Percentiles rank a stretch among this genome's conserved stretches.
Conservation (phyloP, 352 stramenopile genomes). For the Phytophthora kernoviae region DNA sequence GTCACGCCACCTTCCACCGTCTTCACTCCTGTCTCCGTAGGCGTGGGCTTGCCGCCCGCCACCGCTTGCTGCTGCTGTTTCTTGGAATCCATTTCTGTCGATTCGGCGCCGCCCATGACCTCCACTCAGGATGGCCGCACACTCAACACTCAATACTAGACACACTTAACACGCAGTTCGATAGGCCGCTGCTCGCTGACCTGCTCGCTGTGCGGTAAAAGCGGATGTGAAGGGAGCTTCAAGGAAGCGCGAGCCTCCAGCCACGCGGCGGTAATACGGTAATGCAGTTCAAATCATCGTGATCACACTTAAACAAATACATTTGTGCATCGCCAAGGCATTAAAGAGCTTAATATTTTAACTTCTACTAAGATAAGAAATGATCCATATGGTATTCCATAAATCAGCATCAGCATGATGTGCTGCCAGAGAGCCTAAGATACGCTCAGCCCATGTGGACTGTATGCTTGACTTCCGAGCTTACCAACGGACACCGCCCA, state of each 20-base stretch:
- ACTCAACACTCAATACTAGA: constrained; percentile 21
- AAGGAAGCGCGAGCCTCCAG: constrained; percentile 1
- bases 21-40: constrained; percentile 14
- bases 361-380: too few species aligned
- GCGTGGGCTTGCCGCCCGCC: constrained; percentile 12
- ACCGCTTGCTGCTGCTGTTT: constrained; percentile 12
- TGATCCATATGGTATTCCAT: too few species aligned
- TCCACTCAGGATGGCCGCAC: not conserved
- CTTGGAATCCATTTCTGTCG: constrained; percentile 26
- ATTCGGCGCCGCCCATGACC: constrained; percentile 34
- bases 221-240: constrained; percentile 19
- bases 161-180: constrained; percentile 21
- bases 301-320: too few species aligned
- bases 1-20: constrained; percentile 30
- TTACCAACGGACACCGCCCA: too few species aligned
- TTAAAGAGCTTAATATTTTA: too few species aligned
- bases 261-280: too few species aligned
- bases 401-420: too few species aligned
- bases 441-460: too few species aligned
- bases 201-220: constrained; percentile 25
- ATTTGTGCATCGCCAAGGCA: too few species aligned
- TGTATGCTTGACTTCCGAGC: too few species aligned
- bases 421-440: too few species aligned
- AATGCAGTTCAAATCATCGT: too few species aligned
- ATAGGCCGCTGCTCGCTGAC: constrained; percentile 11